Percentiles rank a stretch among this genome's conserved stretches.
These are phyloP conservation scores for Adansonia grandidieri DNA, from an alignment of 441 rosid species.

Conservation along the genomic window DNA sequence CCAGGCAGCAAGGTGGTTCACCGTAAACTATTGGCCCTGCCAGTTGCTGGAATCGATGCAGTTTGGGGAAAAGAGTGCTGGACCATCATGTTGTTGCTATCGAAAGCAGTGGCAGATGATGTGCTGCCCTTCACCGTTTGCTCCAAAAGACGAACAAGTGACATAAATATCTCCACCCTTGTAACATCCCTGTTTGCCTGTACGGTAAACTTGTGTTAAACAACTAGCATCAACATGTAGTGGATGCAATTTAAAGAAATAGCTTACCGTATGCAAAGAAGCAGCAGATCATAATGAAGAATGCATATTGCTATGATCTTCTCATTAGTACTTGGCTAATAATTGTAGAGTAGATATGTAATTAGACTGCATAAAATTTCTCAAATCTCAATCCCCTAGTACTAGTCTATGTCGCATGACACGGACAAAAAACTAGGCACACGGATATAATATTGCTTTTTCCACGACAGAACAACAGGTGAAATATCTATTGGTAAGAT, in stretches of 20 bases:
- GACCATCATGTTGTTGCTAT: slow-evolving; percentile 51
- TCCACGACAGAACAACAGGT: background rate
- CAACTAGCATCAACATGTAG: background rate
- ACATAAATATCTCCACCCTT: slow-evolving; percentile 93
- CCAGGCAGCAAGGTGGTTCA: slow-evolving; percentile 34
- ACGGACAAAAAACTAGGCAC: background rate
- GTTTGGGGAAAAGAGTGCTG: slow-evolving; percentile 51
- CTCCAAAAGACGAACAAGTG: slow-evolving; percentile 78
- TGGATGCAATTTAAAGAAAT: slow-evolving; percentile 1
- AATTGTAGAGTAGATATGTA: background rate
- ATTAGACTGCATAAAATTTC: background rate
- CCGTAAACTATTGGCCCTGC: slow-evolving; percentile 53
- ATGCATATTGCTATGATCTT: background rate
- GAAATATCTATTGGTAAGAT: background rate
- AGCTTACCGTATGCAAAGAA: background rate
- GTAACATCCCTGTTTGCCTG: slow-evolving; percentile 91
- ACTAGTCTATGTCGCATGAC: background rate
- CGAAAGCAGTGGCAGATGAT: slow-evolving; percentile 45
- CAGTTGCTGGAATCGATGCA: slow-evolving; percentile 57
- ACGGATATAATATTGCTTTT: background rate
- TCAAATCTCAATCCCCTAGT: background rate
- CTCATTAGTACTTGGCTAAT: background rate
- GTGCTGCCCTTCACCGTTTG: slow-evolving; percentile 60
- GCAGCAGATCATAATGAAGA: background rate
- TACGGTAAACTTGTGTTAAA: slow-evolving; percentile 20